phyloP scores from a whole-genome alignment of 2,329 filamentous ascomycete genomes.

The Amphichorda felina region DNA sequence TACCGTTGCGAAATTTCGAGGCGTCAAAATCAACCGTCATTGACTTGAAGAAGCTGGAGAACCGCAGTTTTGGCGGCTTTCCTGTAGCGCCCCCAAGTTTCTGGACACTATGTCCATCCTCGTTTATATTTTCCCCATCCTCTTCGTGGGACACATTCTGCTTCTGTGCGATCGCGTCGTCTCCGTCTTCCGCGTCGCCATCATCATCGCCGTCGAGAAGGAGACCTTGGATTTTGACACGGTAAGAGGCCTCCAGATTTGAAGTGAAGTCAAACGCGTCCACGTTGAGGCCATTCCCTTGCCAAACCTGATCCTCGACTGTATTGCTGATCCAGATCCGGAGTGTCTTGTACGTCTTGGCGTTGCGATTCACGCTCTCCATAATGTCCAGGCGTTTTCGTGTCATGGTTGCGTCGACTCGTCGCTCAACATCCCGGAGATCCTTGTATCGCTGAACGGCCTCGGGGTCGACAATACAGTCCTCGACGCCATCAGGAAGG shows the following conservation, averaged over 20 bases:
- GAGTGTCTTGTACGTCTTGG: conserved; percentile 73
- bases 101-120: conserved; percentile 14
- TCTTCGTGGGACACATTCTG: conserved; percentile 22
- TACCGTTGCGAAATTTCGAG: conserved; percentile 41
- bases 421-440: conserved; percentile 75
- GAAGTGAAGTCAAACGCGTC: conserved; percentile 75
- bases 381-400: conserved; percentile 86
- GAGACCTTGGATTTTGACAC: conserved; percentile 83
- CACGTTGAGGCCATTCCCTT: conserved; percentile 54
- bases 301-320: conserved; percentile 89
- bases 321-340: conserved; percentile 94
- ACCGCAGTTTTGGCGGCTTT: conserved; percentile 35
- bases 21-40: conserved; percentile 64
- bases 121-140: conserved; percentile 10
- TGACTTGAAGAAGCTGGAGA: conserved; percentile 76
- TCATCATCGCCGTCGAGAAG: conserved; percentile 61
- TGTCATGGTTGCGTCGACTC: conserved; percentile 85
- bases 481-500: conserved; percentile 80
- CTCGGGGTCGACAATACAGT: conserved; percentile 64
- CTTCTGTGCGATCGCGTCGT: conserved; percentile 21
- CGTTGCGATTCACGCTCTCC: conserved; percentile 63
- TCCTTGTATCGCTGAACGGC: conserved; percentile 72
- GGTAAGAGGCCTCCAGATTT: conserved; percentile 67
- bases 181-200: conserved; percentile 43
- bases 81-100: conserved; percentile 23